These are phyloP conservation scores for Saposhnikovia divaricata DNA, from an alignment of 129 eudicot species.

Conservation along the genomic window DNA sequence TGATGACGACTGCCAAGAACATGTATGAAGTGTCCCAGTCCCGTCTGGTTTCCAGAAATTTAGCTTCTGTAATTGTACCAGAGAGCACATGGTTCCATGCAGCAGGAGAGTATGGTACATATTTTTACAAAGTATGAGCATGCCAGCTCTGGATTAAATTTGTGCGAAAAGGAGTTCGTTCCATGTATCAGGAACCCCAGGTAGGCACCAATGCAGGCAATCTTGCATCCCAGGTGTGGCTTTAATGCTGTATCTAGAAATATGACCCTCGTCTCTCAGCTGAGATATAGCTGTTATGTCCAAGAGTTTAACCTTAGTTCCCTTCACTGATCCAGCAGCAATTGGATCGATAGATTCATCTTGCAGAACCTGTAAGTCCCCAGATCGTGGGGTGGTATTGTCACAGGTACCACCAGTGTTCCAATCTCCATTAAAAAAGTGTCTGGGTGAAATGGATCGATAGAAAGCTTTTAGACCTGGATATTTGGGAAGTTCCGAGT, in stretches of 20 bases:
- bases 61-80: background rate
- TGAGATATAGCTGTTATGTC: slow-evolving; percentile 75
- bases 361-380: slow-evolving; percentile 41
- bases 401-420: slow-evolving; percentile 95
- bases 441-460: slow-evolving; percentile 82
- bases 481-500: slow-evolving; percentile 50
- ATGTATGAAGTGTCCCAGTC: background rate
- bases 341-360: slow-evolving; percentile 55
- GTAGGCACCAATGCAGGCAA: slow-evolving; percentile 67
- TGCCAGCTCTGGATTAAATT: slow-evolving; percentile 15
- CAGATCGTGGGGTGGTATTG: slow-evolving; percentile 56
- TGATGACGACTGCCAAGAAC: background rate
- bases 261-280: slow-evolving; percentile 73
- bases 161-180: slow-evolving; percentile 49
- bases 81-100: background rate
- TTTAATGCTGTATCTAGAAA: slow-evolving; percentile 44
- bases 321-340: slow-evolving; percentile 69
- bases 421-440: slow-evolving; percentile 98
- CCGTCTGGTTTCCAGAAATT: background rate
- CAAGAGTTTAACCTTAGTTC: slow-evolving; percentile 59
- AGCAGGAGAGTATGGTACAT: background rate
- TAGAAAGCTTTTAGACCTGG: slow-evolving; percentile 64
- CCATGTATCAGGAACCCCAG: slow-evolving; percentile 70
- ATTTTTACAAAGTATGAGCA: background rate
- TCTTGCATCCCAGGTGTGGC: slow-evolving; percentile 52